phyloP scores from a whole-genome alignment of 805 yeast genomes.

The Wickerhamiella australiensis region DNA sequence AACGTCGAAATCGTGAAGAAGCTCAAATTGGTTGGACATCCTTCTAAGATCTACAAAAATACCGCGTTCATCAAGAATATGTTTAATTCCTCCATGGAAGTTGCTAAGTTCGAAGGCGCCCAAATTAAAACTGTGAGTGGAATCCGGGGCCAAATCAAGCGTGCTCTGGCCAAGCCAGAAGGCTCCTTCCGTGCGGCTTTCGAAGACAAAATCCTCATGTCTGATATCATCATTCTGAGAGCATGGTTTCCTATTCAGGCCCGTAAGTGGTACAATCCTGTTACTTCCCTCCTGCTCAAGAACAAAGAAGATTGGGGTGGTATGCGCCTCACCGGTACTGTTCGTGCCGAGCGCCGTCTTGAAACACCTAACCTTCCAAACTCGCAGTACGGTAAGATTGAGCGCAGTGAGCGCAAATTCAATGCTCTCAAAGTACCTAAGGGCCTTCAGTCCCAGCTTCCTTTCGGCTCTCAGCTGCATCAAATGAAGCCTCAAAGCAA shows the following conservation, averaged over 20 bases:
- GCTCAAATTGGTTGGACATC: constrained; percentile 87
- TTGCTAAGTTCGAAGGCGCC: constrained; percentile 97
- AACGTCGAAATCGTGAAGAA: constrained; percentile 89
- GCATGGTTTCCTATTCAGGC: constrained; percentile 96
- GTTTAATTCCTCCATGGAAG: constrained; percentile 87
- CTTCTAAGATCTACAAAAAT: constrained; percentile 84
- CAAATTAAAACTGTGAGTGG: constrained; percentile 94
- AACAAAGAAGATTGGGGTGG: constrained; percentile 89
- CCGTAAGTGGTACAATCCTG: constrained; percentile 89
- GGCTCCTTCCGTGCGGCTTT: constrained; percentile 94
- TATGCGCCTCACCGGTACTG: constrained; percentile 89
- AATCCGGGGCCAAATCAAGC: constrained; percentile 90
- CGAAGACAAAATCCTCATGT: constrained; percentile 82
- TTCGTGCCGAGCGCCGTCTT: constrained; percentile 61
- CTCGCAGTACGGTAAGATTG: constrained; percentile 55
- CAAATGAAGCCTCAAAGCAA: constrained; percentile 74
- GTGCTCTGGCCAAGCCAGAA: constrained; percentile 88
- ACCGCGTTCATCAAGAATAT: constrained; percentile 96
- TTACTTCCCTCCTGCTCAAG: constrained; percentile 67
- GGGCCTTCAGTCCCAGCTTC: constrained; percentile 60
- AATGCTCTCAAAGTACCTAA: constrained; percentile 81
- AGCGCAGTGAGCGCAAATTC: constrained; percentile 73
- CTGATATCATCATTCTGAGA: constrained; percentile 73
- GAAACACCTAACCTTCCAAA: constrained; percentile 49
- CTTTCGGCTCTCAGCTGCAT: constrained; percentile 84